Conservation (phyloP, 139 green algal genomes). For the Chlorella sp. region DNA sequence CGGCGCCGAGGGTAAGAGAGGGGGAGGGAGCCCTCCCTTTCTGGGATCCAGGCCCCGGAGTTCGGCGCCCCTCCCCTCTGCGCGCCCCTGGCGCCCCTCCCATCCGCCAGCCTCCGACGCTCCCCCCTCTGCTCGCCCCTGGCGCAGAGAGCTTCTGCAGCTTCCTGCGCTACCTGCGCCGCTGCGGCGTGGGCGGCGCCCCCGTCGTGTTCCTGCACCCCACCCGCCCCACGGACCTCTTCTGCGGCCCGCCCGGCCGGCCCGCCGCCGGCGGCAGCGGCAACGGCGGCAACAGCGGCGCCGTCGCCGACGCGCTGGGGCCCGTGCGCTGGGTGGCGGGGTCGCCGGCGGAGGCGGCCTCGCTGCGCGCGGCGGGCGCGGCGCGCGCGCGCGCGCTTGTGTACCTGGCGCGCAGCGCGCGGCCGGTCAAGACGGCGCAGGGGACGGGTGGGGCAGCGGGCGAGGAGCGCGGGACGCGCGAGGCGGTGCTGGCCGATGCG, state of each 20-base stretch:
- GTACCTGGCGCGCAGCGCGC: conserved; percentile 38
- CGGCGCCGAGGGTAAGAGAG: conserved; percentile 43
- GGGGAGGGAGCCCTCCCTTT: too few species aligned
- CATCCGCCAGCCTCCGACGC: too few species aligned
- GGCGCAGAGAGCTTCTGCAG: conserved; percentile 48
- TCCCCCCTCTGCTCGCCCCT: too few species aligned
- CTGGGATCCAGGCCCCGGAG: too few species aligned
- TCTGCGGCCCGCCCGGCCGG: not conserved
- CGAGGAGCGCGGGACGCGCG: conserved; percentile 25
- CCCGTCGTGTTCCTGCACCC: conserved; percentile 62
- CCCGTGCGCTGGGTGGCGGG: conserved; percentile 48
- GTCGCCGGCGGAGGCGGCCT: conserved; percentile 42
- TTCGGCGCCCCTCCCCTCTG: too few species aligned
- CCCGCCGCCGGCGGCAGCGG: not conserved
- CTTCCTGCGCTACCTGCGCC: conserved; percentile 56
- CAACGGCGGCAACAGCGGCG: not conserved
- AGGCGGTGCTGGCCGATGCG: conserved; percentile 74
- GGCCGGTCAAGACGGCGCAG: conserved; percentile 44
- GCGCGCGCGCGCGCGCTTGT: conserved; percentile 39
- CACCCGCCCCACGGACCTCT: conserved; percentile 13
- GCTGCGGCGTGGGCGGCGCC: conserved; percentile 17
- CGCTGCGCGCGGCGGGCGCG: conserved; percentile 45
- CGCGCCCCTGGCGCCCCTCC: too few species aligned
- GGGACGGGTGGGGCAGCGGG: conserved; percentile 25
- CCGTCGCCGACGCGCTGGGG: too few species aligned